Evolutionary conservation across 2,329 filamentous ascomycete genomes (phyloP).

Genomic region (Tympanopsis confertula): DNA sequence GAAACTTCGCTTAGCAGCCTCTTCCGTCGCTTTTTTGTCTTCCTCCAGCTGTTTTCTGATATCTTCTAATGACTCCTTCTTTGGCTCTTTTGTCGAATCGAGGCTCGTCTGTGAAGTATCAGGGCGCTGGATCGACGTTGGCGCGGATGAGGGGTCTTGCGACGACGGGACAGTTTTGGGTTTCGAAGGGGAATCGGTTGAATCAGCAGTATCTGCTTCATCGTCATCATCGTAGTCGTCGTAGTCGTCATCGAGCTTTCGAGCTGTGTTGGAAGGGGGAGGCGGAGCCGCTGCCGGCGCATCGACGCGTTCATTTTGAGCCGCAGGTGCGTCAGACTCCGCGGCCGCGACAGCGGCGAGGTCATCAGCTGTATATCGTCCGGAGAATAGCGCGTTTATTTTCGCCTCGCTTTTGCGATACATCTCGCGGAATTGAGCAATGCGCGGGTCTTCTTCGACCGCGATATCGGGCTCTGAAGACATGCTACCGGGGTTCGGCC

Average conservation of each 20-base stretch:
- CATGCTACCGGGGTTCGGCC: background rate
- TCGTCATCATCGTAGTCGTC: constrained; percentile 75
- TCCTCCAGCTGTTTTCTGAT: constrained; percentile 88
- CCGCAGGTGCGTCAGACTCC: constrained; percentile 20
- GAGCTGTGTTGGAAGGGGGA: constrained; percentile 62
- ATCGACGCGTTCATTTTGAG: constrained; percentile 40
- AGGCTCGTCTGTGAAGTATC: constrained; percentile 33
- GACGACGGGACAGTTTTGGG: constrained; percentile 42
- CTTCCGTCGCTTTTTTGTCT: constrained; percentile 79
- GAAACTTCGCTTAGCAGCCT: constrained; percentile 80
- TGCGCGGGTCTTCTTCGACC: background rate
- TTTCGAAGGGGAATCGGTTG: constrained; percentile 48
- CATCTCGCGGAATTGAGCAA: background rate
- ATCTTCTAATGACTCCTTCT: constrained; percentile 68
- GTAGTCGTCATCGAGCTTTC: constrained; percentile 75
- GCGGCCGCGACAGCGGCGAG: constrained; percentile 29
- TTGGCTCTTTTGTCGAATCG: constrained; percentile 34
- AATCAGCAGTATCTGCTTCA: constrained; percentile 45
- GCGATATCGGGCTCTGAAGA: background rate
- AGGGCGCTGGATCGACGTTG: constrained; percentile 47
- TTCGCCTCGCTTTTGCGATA: background rate
- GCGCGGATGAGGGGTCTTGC: constrained; percentile 52
- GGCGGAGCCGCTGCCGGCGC: constrained; percentile 47
- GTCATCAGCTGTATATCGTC: background rate
- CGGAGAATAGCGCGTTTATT: background rate